phyloP scores from a whole-genome alignment of 2,329 filamentous ascomycete species.

The Fusarium sp. region DNA sequence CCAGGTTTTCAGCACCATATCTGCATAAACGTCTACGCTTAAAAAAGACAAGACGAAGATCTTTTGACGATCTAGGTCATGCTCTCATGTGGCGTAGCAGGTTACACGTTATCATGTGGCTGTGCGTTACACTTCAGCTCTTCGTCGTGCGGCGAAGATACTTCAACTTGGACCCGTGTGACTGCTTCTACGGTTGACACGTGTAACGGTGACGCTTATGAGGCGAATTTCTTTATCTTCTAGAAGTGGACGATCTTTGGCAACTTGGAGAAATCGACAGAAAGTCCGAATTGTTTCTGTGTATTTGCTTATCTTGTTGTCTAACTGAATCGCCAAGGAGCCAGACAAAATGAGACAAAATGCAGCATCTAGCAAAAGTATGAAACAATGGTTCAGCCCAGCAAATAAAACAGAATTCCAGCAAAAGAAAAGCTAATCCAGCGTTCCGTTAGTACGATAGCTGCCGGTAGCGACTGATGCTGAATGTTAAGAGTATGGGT shows the following conservation, averaged over 20 bases:
- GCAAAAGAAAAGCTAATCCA: neutral
- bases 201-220: slow-evolving; percentile 18
- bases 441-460: neutral
- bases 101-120: slow-evolving; percentile 23
- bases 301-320: neutral
- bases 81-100: slow-evolving; percentile 25
- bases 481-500: neutral
- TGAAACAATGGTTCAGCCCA: neutral
- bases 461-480: neutral
- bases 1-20: neutral
- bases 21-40: slow-evolving; percentile 2
- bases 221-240: slow-evolving; percentile 3
- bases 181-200: slow-evolving; percentile 25
- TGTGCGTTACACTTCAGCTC: slow-evolving; percentile 1
- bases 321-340: neutral
- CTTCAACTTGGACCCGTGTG: neutral
- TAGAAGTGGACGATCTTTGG: neutral
- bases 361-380: neutral
- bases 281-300: neutral
- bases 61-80: slow-evolving; percentile 6
- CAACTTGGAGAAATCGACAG: neutral
- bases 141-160: slow-evolving; percentile 2
- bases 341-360: neutral
- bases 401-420: neutral
- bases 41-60: slow-evolving; percentile 3